Evolutionary conservation across 2,329 filamentous ascomycete species (phyloP).

Genomic region (Colletotrichum shisoi): DNA sequence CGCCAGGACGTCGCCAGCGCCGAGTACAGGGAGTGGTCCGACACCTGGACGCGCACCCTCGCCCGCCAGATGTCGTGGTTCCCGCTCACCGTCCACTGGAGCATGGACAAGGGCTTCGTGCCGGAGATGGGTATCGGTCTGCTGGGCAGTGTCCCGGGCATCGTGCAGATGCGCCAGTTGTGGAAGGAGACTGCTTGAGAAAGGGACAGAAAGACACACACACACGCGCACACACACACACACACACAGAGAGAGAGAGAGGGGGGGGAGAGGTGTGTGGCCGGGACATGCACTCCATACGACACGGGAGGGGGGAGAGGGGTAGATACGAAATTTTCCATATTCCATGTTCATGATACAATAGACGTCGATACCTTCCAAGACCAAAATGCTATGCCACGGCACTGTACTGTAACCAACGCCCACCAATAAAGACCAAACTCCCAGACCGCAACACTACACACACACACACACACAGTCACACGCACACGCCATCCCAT

Average conservation of each 20-base stretch:
- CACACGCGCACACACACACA: no score
- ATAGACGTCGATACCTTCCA: conserved; percentile 5
- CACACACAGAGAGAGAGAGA: not conserved
- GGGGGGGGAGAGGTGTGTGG: not conserved
- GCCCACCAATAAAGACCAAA: not conserved
- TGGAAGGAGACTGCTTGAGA: conserved; percentile 52
- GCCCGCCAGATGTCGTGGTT: conserved; percentile 77
- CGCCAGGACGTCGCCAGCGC: conserved; percentile 48
- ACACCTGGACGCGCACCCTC: conserved; percentile 70
- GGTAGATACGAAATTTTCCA: conserved; percentile 13
- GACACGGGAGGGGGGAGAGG: not conserved
- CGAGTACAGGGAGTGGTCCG: conserved; percentile 57
- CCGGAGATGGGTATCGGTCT: conserved; percentile 53
- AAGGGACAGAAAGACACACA: not conserved
- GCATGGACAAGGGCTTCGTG: conserved; percentile 68
- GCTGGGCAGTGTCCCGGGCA: conserved; percentile 56
- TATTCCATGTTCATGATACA: conserved; percentile 24
- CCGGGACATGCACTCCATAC: not conserved
- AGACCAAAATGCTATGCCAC: conserved; percentile 1
- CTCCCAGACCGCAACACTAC: not conserved
- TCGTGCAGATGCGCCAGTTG: conserved; percentile 55
- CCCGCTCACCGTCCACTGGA: conserved; percentile 86
- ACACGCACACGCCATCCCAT: conserved; percentile 21
- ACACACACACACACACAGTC: not conserved
- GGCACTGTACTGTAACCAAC: not conserved